Percentiles rank a stretch among this genome's conserved stretches.
Evolutionary conservation across 1,139 yeast species (phyloP).

Genomic region (Schizosaccharomyces versatilis): DNA sequence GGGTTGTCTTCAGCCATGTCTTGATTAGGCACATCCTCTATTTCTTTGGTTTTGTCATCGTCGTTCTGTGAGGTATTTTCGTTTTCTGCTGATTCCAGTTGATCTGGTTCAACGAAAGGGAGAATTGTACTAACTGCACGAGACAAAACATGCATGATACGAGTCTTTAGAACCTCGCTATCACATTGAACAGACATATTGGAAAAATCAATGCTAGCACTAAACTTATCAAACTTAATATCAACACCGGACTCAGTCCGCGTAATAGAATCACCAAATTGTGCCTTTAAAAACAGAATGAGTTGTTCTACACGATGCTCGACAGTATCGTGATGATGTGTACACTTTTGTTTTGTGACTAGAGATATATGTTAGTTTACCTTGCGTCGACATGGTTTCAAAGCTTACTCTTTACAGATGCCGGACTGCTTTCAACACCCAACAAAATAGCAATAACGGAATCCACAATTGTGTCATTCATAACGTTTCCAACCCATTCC

Average conservation of each 20-base stretch:
- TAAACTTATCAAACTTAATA: conserved; percentile 47
- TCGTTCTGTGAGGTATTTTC: neutral
- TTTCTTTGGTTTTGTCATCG: neutral
- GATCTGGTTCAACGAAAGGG: conserved; percentile 29
- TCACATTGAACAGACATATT: conserved; percentile 52
- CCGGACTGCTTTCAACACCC: conserved; percentile 86
- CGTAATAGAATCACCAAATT: conserved; percentile 60
- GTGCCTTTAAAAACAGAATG: conserved; percentile 45
- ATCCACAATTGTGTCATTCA: conserved; percentile 87
- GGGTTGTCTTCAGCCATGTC: neutral
- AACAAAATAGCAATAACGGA: conserved; percentile 73
- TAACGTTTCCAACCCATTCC: conserved; percentile 78
- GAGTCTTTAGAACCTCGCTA: conserved; percentile 54
- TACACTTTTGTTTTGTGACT: conserved; percentile 24
- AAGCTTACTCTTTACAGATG: conserved; percentile 43
- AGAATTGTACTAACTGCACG: conserved; percentile 67
- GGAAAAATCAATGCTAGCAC: conserved; percentile 45
- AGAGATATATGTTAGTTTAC: neutral
- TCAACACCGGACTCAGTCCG: conserved; percentile 24
- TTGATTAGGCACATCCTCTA: neutral
- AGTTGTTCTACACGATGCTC: conserved; percentile 42
- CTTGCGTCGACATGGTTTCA: neutral
- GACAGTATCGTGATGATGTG: conserved; percentile 9
- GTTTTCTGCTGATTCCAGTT: no score
- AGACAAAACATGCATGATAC: conserved; percentile 59